Base-by-base conservation (phyloP, 2,329 filamentous ascomycete genomes). In the Fusarium liriodendri region DNA sequence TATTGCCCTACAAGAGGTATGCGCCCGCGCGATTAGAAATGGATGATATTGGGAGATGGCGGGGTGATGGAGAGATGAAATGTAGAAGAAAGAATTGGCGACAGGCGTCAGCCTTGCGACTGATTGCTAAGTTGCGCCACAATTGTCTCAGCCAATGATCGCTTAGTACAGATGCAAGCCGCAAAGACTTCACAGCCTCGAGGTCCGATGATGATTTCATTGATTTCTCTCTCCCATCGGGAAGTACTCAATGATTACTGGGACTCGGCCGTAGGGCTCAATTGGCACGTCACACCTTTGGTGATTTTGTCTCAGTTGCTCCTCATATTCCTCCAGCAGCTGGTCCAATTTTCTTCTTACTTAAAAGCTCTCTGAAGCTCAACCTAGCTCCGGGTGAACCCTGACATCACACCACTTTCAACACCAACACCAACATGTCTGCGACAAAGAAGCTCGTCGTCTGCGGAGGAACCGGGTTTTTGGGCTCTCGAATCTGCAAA, bases 381-480 rank as follows among this genome's bases (percentile, higher is more conserved):
- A 18, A 59, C 29, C 32, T n/a, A 74, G 25, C 57, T 71, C 64
- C 14, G 16, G 16, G 40, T 35, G 38, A 45, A 42, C 45, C 54
- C 47, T 62, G n/a, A 62, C 50, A 77, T 74, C 75, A 57, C 60
- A 77, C 79, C 63, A 75, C 61, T 71, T 76, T 64, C 60, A 67
- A 59, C 52, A 65, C 62, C 55, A 72, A 35, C 68, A 64, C 29
- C 66, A 84, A 81, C 83, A 89, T 90, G 83, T 84, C 88, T 62
- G 86, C 88, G 74, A 87, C 88, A 74, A 98, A 95, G 85, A 93
- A 91, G 83, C 87, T 99, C 50, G 91, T 98, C 47, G 95, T 99
- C 64, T 97, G 94, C 76, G 97, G 97, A 76, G 96, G 96, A 69
- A 98, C 94, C 83, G 96, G 97, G 37, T 99, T 98, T 81, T 85